These are phyloP conservation scores for Myxozyma geophila DNA, from an alignment of 805 yeast genomes.

Conservation along the genomic window DNA sequence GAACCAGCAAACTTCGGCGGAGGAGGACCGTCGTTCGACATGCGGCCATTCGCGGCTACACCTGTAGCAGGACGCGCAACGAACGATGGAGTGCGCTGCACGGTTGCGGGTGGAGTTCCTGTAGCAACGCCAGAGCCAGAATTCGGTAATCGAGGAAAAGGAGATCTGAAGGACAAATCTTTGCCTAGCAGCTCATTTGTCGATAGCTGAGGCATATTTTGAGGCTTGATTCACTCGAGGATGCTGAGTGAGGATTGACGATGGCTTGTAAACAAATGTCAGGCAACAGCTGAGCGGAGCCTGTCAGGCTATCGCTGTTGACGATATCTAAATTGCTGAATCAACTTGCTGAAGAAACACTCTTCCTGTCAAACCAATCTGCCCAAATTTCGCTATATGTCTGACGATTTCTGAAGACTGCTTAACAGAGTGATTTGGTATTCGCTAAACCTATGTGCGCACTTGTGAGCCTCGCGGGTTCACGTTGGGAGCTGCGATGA, in stretches of 20 bases:
- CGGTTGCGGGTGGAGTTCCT: background rate
- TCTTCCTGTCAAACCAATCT: too few species aligned
- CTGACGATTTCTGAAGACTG: too few species aligned
- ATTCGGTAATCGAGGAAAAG: conserved; percentile 18
- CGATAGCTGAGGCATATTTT: conserved; percentile 30
- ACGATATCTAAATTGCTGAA: too few species aligned
- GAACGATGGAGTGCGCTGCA: background rate
- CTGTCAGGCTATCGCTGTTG: too few species aligned
- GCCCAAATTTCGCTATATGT: too few species aligned
- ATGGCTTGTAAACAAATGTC: too few species aligned
- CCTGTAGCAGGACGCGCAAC: background rate
- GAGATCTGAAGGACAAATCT: conserved; percentile 31
- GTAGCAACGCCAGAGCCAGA: background rate
- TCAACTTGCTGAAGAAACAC: too few species aligned
- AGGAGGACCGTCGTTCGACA: background rate
- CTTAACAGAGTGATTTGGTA: too few species aligned
- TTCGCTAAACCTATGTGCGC: too few species aligned
- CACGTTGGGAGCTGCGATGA: too few species aligned
- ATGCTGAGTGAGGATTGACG: background rate
- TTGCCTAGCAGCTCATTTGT: conserved; percentile 22
- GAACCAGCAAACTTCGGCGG: background rate
- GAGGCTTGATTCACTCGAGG: background rate
- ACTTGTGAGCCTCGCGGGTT: too few species aligned
- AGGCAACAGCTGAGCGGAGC: too few species aligned
- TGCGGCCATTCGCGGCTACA: background rate